A percentile compares a stretch with the other conserved stretches of the same genome.
Evolutionary conservation across 2,329 filamentous ascomycete species (phyloP).

Genomic region (Corynespora cassiicola): DNA sequence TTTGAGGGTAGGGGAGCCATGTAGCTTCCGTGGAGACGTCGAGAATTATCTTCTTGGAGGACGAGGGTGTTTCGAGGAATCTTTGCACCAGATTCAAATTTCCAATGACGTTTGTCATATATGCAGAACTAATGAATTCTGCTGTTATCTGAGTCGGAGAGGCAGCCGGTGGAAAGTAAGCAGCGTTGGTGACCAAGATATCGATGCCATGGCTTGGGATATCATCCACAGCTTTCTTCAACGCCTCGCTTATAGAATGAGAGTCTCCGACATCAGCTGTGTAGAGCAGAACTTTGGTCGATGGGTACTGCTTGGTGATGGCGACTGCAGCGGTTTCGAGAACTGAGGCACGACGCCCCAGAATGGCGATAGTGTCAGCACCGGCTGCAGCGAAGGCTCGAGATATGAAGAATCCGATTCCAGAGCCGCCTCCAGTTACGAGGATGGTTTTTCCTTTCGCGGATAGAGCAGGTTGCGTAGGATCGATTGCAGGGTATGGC

Average conservation of each 20-base stretch:
- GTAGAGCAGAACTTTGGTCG: too few relatives aligned
- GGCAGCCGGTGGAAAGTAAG: too few relatives aligned
- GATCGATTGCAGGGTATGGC: constrained; percentile 32
- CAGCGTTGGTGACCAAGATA: too few relatives aligned
- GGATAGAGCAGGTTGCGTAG: constrained; percentile 27
- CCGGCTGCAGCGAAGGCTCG: constrained; percentile 4
- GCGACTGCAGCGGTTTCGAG: constrained; percentile 2
- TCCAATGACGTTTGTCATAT: constrained; percentile 9
- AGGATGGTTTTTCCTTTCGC: constrained; percentile 12
- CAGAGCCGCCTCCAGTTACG: constrained; percentile 39
- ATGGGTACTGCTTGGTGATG: too few relatives aligned
- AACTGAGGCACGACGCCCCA: constrained; percentile 22
- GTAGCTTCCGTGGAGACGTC: constrained; percentile 4
- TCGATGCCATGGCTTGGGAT: too few relatives aligned
- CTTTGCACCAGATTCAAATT: constrained; percentile 6
- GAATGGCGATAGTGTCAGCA: constrained; percentile 13
- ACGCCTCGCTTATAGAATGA: too few relatives aligned
- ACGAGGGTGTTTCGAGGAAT: constrained; percentile 1
- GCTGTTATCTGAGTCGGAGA: too few relatives aligned
- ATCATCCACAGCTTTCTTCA: too few relatives aligned
- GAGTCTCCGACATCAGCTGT: too few relatives aligned
- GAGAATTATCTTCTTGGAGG: constrained; percentile 5
- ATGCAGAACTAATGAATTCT: too few relatives aligned
- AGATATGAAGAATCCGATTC: constrained; percentile 5
- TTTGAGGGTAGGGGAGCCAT: neutral